Evolutionary conservation across 768 basidiomycete species (phyloP), one percentile per base, ranked within the genome.

Genomic region (Crepidotus variabilis): DNA sequence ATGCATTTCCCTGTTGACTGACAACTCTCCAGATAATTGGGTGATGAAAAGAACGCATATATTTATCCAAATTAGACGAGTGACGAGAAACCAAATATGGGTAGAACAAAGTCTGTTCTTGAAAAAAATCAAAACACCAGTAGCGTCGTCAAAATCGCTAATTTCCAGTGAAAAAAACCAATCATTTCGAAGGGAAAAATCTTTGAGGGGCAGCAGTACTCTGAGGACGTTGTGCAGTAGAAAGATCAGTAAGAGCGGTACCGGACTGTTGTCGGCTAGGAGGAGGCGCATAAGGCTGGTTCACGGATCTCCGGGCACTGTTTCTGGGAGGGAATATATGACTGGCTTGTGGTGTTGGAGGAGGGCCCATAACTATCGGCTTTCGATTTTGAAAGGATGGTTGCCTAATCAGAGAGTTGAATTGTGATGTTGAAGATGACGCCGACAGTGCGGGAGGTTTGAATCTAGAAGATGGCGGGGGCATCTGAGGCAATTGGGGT

Each of bases 351-450:
- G 82, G 84, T 18, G 78, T 77, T 11, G 78, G 75, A 1, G 82
- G 83, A 4, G 83, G 83, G 18, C 76, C 80, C 82, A 85, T 84
- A 51, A 57, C 63, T 34, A 55, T 68, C 47, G 59, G 66, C 50
- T 63, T 67, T 57, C 61, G 64, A 56, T 2, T 16, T 11, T 43
- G 39, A 14, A 43, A 2, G 5, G 39, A 43, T 43, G 39, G 39
- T 11, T 43, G 39, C 39, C 39, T 43, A 5, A 16, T 20, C 5
- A 11, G 39, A 43, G 11, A 3, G 28, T 20, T 61, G 61, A 58
- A 63, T 50, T 60, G 60, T 43, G 49, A 57, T 32, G 58, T 54
- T 20, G 55, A 49, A 57, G 39, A 43, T 16, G 39, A 20, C 5
- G 39, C 39, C 13, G 11, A 43, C 3, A 11, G 13, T 11, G 11